Evolutionary conservation across 208 protist genomes (phyloP).

Genomic region (Entamoeba histolytica): DNA sequence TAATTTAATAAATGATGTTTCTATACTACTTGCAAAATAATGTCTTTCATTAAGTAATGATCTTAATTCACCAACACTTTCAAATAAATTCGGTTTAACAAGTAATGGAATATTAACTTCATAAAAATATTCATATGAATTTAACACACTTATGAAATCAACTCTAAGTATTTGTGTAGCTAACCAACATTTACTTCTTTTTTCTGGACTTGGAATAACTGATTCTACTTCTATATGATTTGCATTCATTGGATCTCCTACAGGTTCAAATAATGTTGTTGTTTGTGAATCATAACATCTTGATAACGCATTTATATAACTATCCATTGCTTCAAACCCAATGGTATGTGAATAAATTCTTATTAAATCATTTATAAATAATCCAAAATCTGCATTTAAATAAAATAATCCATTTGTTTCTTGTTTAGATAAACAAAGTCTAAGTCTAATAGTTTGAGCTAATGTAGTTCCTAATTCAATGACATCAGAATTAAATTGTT

Average conservation of each 20-base stretch:
- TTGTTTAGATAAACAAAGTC: not conserved
- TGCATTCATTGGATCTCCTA: not conserved
- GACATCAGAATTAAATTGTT: not conserved
- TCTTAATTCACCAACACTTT: not conserved
- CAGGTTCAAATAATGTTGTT: not conserved
- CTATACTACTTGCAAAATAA: not conserved
- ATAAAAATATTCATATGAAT: not conserved
- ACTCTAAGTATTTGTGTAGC: not conserved
- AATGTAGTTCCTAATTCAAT: not conserved
- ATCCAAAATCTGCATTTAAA: not conserved
- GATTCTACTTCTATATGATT: not conserved
- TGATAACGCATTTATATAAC: not conserved
- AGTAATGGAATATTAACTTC: not conserved
- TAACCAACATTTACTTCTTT: not conserved
- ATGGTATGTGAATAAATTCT: not conserved
- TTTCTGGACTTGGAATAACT: not conserved
- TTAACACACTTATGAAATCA: not conserved
- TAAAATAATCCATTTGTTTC: not conserved
- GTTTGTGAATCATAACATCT: not conserved
- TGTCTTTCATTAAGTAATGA: not conserved
- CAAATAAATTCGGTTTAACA: not conserved
- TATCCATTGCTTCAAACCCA: not conserved
- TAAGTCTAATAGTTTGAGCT: not conserved
- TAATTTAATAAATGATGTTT: not conserved
- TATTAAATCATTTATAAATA: not conserved